Base-by-base conservation (phyloP, 2,329 filamentous ascomycete genomes). In the Tympanopsis confertula region DNA sequence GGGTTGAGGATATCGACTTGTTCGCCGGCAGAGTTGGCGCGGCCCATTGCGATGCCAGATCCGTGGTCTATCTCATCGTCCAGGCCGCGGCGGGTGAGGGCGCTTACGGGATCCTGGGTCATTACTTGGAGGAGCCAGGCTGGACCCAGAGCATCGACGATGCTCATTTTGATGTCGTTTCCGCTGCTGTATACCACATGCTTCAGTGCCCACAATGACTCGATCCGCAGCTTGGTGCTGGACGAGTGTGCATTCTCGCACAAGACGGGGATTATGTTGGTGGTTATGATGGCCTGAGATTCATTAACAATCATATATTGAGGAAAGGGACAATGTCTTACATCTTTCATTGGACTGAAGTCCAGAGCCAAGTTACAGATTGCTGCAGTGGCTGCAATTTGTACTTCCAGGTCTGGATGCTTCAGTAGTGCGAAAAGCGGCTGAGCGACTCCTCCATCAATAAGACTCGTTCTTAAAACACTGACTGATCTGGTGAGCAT, bases 201-300 rank as follows among this genome's bases (percentile, higher is more conserved):
- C 54, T 96, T 96, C 41, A 98, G 63, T 4, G 87, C 86, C 89
- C 91, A 98, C 2, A 98, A 61, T 17, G 88, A 87, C 49, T 91
- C 87, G 19, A 93, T 68, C 18, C 86, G 77, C 38, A 96, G 66
- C 35, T 79, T 75, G n/a, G 82, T 73, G 50, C 89, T 84, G 35
- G 73, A 69, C 1, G 85, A 91, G 54, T 84, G 84, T 2, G 88
- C 86, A 53, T 94, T 85, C 47, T 84, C 75, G 51, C 87, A 94
- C 1, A 96, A 65, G 1, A 82, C 73, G 43, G 76, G 77, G 46
- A 94, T 69, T 2, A 91, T 74, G 5, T 85, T 85, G 4, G 73
- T 73, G 36, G 83, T 76, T 5, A 83, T 69, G 22, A 95, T 76
- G 32, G 78, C 68, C 78, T 89, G 17, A 35, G 26, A 28, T 37